Percentiles rank a stretch among this genome's conserved stretches.
Conservation (phyloP, 768 basidiomycete species). For the Strobilomyces dryophilus region DNA sequence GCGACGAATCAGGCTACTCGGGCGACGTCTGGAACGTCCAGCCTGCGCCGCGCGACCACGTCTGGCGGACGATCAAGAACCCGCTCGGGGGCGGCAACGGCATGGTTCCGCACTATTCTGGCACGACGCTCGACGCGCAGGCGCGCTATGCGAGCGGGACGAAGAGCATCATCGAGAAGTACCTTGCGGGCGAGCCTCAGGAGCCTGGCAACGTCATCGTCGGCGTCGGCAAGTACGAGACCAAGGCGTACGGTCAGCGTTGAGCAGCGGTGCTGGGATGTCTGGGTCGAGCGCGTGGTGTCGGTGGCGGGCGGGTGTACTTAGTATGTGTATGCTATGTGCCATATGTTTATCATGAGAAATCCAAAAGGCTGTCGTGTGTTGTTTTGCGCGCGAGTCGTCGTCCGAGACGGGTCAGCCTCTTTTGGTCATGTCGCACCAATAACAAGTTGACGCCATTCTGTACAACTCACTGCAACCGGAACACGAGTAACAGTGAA, state of each 20-base stretch:
- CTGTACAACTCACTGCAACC: too few species aligned
- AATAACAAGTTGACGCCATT: too few species aligned
- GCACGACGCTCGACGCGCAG: conserved; percentile 88
- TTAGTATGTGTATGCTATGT: too few species aligned
- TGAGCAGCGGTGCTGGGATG: neutral
- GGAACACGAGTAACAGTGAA: too few species aligned
- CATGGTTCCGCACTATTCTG: conserved; percentile 86
- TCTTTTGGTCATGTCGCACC: too few species aligned
- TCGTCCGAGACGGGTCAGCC: too few species aligned
- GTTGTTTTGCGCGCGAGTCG: too few species aligned
- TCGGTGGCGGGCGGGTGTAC: too few species aligned
- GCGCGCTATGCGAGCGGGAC: conserved; percentile 76
- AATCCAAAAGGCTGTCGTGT: too few species aligned
- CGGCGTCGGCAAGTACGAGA: conserved; percentile 54
- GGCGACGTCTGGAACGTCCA: conserved; percentile 85
- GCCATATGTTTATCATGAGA: too few species aligned
- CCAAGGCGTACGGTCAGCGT: conserved; percentile 39
- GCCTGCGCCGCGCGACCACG: conserved; percentile 81
- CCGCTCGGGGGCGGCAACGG: conserved; percentile 82
- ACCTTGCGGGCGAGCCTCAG: conserved; percentile 58
- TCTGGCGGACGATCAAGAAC: conserved; percentile 83
- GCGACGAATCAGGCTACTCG: conserved; percentile 26
- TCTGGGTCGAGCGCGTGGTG: too few species aligned
- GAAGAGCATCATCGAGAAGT: conserved; percentile 69
- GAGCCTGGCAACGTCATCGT: conserved; percentile 81